A percentile compares a stretch with the other conserved stretches of the same genome.
Conservation (phyloP, 805 yeast genomes). For the Tetrapisispora pingtungensis region DNA sequence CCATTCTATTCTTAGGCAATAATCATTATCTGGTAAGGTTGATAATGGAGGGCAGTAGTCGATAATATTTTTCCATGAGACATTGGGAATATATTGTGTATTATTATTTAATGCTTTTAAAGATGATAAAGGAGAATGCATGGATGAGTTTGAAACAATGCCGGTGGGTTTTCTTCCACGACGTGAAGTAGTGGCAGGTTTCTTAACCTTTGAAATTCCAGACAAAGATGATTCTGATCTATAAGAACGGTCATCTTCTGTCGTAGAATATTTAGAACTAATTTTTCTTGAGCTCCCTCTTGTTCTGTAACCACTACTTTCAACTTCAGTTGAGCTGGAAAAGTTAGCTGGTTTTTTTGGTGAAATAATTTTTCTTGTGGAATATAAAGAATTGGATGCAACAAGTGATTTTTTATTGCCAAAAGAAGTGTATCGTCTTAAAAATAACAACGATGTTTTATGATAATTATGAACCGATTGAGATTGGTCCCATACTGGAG, state of each 20-base stretch:
- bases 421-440: constrained; percentile 19
- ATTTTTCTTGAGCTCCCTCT: constrained; percentile 10
- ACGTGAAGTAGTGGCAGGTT: neutral
- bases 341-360: neutral
- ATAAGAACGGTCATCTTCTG: neutral
- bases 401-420: neutral
- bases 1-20: constrained; percentile 85
- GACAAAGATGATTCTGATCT: neutral
- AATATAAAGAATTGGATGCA: neutral
- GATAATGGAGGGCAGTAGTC: constrained; percentile 65
- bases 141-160: constrained; percentile 11
- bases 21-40: constrained; percentile 53
- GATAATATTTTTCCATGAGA: constrained; percentile 57
- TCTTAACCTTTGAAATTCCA: constrained; percentile 4
- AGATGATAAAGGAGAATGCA: constrained; percentile 21
- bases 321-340: constrained; percentile 8
- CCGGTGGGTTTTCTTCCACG: constrained; percentile 1
- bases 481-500: constrained; percentile 15
- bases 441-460: constrained; percentile 12
- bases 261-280: neutral
- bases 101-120: constrained; percentile 14
- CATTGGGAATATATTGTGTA: constrained; percentile 30
- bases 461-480: constrained; percentile 11
- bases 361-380: neutral
- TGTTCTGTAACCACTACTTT: constrained; percentile 13